Percentiles rank a stretch among this genome's conserved stretches.
phyloP scores from a whole-genome alignment of 805 yeast species.

The Candida cerambycidarum region DNA sequence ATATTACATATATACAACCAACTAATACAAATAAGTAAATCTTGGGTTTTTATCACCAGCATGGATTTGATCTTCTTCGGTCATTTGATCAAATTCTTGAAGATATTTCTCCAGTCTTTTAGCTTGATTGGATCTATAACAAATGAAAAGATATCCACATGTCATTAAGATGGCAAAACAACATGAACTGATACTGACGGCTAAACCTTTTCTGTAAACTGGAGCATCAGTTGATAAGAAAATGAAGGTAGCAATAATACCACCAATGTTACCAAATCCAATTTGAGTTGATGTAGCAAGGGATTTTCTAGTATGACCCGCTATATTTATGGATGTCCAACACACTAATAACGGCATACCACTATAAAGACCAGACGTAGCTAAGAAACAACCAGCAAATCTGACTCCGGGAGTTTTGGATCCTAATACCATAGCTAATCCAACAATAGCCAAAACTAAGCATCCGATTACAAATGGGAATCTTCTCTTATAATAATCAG shows the following conservation, averaged over 20 bases:
- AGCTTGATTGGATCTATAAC: conserved; percentile 22
- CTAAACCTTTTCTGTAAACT: conserved; percentile 53
- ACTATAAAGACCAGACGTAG: conserved; percentile 58
- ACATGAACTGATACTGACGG: conserved; percentile 49
- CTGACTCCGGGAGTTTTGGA: conserved; percentile 39
- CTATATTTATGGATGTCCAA: conserved; percentile 62
- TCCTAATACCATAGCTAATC: conserved; percentile 57
- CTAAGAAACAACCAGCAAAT: conserved; percentile 64
- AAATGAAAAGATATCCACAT: conserved; percentile 30
- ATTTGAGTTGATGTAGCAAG: conserved; percentile 61
- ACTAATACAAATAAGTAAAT: conserved; percentile 34
- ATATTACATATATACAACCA: background rate
- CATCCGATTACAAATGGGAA: conserved; percentile 39
- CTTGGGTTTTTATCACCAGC: conserved; percentile 40
- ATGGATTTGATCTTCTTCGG: conserved; percentile 30
- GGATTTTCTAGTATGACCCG: conserved; percentile 61
- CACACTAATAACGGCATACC: conserved; percentile 71
- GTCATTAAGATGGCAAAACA: conserved; percentile 40
- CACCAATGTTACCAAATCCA: conserved; percentile 75
- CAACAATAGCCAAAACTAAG: conserved; percentile 42
- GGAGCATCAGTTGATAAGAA: conserved; percentile 60
- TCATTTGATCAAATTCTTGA: conserved; percentile 23
- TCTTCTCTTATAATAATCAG: conserved; percentile 56
- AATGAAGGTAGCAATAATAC: conserved; percentile 61
- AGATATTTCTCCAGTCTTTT: conserved; percentile 28